Evolutionary conservation across 2,329 filamentous ascomycete genomes (phyloP).

Genomic region (Aspergillus ochraceoroseus): DNA sequence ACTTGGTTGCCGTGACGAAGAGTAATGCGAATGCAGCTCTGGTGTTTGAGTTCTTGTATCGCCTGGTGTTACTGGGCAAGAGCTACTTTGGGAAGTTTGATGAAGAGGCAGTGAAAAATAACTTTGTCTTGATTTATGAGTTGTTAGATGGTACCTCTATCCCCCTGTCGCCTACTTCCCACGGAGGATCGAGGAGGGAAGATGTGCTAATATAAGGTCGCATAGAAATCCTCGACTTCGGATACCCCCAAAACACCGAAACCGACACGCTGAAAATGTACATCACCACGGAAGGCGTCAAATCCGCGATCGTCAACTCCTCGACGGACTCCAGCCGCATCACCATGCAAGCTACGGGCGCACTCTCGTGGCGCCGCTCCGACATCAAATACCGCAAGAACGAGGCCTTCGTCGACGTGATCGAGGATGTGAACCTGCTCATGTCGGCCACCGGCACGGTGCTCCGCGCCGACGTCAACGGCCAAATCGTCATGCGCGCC

Average conservation of each 20-base stretch:
- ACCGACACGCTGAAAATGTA: slow-evolving; percentile 99
- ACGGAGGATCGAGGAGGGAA: no score
- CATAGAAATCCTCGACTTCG: slow-evolving; percentile 96
- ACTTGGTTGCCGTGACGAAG: slow-evolving; percentile 94
- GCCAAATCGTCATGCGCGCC: slow-evolving; percentile 97
- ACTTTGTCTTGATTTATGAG: slow-evolving; percentile 98
- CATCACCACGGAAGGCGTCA: slow-evolving; percentile 98
- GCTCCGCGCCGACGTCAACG: slow-evolving; percentile 89
- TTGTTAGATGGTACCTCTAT: slow-evolving; percentile 70
- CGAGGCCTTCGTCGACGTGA: slow-evolving; percentile 98
- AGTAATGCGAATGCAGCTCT: slow-evolving; percentile 98
- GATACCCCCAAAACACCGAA: slow-evolving; percentile 97
- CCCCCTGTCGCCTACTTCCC: no score
- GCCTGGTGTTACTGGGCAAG: slow-evolving; percentile 80
- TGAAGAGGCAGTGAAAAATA: slow-evolving; percentile 99
- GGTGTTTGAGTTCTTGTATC: slow-evolving; percentile 96
- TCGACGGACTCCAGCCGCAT: slow-evolving; percentile 90
- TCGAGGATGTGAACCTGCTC: slow-evolving; percentile 96
- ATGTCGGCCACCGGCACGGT: slow-evolving; percentile 98
- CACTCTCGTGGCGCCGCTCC: slow-evolving; percentile 91
- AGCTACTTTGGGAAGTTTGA: slow-evolving; percentile 99
- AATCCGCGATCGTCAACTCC: slow-evolving; percentile 65
- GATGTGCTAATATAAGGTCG: not conserved
- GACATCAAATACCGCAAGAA: slow-evolving; percentile 99
- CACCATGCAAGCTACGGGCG: slow-evolving; percentile 98